Conservation (phyloP, 306 rosid species). For the Cucurbita ficifolia region DNA sequence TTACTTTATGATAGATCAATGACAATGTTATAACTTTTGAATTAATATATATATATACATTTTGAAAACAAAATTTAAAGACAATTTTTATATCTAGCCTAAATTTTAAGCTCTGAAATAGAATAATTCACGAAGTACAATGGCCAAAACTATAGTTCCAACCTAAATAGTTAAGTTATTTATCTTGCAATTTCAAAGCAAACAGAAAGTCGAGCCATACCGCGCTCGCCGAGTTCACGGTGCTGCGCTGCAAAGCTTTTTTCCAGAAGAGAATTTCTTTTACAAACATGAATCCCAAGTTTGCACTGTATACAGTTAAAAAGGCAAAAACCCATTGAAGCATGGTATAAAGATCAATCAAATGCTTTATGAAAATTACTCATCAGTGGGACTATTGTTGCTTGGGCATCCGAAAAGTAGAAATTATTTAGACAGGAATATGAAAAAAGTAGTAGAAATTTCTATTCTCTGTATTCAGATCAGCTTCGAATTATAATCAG, state of each 20-base stretch:
- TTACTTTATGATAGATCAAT: too few relatives aligned
- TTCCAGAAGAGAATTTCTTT: neutral
- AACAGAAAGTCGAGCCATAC: neutral
- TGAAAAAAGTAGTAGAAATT: neutral
- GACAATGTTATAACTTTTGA: too few relatives aligned
- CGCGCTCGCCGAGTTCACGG: neutral
- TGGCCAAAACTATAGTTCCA: too few relatives aligned
- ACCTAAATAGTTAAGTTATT: neutral
- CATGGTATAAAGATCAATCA: conserved; percentile 1
- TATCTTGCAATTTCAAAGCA: neutral
- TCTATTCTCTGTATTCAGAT: neutral
- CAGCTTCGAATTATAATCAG: conserved; percentile 1
- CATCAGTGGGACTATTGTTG: neutral
- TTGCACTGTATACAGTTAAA: neutral
- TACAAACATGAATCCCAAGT: neutral
- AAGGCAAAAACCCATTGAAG: neutral
- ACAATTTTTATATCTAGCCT: too few relatives aligned
- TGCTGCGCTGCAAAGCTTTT: neutral
- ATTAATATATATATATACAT: too few relatives aligned
- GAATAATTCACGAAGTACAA: too few relatives aligned
- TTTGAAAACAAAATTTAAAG: too few relatives aligned
- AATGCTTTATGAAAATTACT: neutral
- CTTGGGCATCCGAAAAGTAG: too few relatives aligned
- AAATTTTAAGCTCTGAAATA: too few relatives aligned
- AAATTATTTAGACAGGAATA: neutral